phyloP scores from a whole-genome alignment of 2,329 filamentous ascomycete genomes.

The Emergomyces pasteurianus region DNA sequence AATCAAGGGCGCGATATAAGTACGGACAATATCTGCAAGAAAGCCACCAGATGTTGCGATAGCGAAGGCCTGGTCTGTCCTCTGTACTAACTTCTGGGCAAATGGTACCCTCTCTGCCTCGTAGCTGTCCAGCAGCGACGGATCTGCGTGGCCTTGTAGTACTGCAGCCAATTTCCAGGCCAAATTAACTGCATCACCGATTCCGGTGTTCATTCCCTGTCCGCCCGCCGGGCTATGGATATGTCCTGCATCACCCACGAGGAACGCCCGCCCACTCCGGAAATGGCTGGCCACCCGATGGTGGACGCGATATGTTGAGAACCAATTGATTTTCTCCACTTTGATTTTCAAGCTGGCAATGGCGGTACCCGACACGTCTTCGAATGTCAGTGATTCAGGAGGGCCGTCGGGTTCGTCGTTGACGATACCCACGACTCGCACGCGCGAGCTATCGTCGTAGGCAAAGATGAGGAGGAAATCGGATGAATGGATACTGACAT shows the following conservation, averaged over 20 bases:
- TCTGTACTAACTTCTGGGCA: conserved; percentile 31
- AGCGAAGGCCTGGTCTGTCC: conserved; percentile 33
- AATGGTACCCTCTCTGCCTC: conserved; percentile 38
- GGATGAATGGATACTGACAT: conserved; percentile 22
- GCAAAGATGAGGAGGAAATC: conserved; percentile 27
- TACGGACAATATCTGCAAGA: conserved; percentile 31
- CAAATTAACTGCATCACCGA: conserved; percentile 41
- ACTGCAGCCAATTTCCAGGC: conserved; percentile 44
- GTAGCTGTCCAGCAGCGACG: conserved; percentile 38
- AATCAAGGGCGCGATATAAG: conserved; percentile 28
- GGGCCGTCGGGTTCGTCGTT: conserved; percentile 5
- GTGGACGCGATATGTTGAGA: conserved; percentile 37
- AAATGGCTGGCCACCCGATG: conserved; percentile 33
- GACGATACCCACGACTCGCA: conserved; percentile 18
- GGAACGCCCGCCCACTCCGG: conserved; percentile 38
- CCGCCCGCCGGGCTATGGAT: conserved; percentile 45
- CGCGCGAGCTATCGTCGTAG: conserved; percentile 14
- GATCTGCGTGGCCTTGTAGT: conserved; percentile 26
- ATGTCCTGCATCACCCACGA: conserved; percentile 48
- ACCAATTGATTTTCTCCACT: conserved; percentile 24
- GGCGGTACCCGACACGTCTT: conserved; percentile 15
- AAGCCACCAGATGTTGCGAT: conserved; percentile 27
- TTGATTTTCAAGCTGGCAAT: conserved; percentile 13
- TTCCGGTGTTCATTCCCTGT: conserved; percentile 47
- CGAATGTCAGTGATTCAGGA: conserved; percentile 16